Base-by-base conservation (phyloP, 148 eudicot genomes). In the Heliamphora exappendiculata region DNA sequence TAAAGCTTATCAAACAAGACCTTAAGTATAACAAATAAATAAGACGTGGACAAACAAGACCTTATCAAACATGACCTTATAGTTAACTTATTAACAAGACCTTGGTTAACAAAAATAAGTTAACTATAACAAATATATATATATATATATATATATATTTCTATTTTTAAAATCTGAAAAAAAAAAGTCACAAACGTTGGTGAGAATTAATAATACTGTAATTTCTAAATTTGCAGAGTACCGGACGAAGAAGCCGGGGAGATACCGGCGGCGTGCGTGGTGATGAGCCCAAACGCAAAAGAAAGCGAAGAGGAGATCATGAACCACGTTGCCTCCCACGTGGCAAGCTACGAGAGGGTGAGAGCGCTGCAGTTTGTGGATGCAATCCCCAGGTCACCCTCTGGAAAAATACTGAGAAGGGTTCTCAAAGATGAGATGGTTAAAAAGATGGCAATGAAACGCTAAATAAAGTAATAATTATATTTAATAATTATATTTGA, bases 201-300 rank as follows among this genome's bases (percentile, higher is more conserved):
- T 28, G 17, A 59, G n/a, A 28, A 62, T 1, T 28, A 5, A 13
- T n/a, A 29, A 14, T 11, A 26, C 4, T 58, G 16, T 17, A 26
- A 26, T 49, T 19, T 67, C 37, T 12, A 16, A 28, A 24, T 31
- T 26, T 70, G 80, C 83, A 93, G 98, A 67, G 19, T 93, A 47
- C 90, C 94, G 0, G 97, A 96, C 71, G 89, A 89, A 85, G 97
- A 91, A 55, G 99, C 99, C 3, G 99, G 99, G 72, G 99, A 96
- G 70, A 85, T 96, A 60, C 99, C 98, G 55, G 99, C 87, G 0
- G 99, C 93, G 1, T 89, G 97, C 80, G 98, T 96, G 33, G 99
- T 96, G 77, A 83, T 87, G 81, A 87, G 78, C 81, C 36, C 66
- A 55, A 71, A 72, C 39, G 94, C 91, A 4, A 80, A 78, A 58